phyloP scores from a whole-genome alignment of 2,329 filamentous ascomycete species.

The Apiospora marii region DNA sequence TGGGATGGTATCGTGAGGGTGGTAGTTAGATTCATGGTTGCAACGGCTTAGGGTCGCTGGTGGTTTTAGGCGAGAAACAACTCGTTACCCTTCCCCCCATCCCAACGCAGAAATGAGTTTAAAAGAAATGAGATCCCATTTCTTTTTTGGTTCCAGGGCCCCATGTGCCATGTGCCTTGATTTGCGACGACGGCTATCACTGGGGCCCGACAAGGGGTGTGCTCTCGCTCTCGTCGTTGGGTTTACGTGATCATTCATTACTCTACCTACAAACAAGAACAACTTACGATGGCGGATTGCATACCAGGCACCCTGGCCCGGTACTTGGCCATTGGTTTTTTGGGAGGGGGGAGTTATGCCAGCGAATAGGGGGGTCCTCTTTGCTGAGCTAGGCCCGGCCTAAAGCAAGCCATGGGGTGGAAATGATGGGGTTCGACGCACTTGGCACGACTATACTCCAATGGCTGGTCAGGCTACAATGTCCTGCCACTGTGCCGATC shows the following conservation, averaged over 20 bases:
- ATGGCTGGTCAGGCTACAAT: background rate
- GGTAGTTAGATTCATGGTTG: background rate
- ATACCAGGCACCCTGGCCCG: too few relatives aligned
- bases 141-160: background rate
- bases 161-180: conserved; percentile 6
- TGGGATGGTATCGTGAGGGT: background rate
- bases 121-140: conserved; percentile 20
- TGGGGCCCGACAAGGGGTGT: background rate
- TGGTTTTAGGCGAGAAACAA: background rate
- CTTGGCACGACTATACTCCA: background rate
- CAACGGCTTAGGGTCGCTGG: background rate
- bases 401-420: background rate
- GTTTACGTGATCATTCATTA: background rate
- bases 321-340: too few relatives aligned
- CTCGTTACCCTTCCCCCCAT: background rate
- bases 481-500: background rate
- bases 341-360: background rate
- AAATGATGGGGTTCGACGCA: conserved; percentile 9
- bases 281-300: background rate
- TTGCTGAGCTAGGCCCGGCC: background rate
- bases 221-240: background rate
- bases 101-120: conserved; percentile 5
- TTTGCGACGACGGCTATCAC: conserved; percentile 1
- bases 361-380: conserved; percentile 11
- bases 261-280: background rate